Conservation (phyloP, 2,329 filamentous ascomycete genomes). For the Cladophialophora chaetospira region DNA sequence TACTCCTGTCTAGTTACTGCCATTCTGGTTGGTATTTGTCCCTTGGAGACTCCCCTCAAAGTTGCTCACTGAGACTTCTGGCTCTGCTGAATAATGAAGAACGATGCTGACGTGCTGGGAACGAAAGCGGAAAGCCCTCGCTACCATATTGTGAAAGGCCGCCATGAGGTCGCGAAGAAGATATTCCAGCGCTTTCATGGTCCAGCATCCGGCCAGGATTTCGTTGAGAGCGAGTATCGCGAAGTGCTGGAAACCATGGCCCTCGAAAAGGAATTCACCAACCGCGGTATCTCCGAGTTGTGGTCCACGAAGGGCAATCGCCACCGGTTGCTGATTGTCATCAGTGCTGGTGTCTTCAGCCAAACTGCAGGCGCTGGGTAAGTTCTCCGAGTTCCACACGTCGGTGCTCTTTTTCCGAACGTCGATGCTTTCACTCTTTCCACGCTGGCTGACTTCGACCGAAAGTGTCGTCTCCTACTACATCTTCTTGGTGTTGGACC, state of each 20-base stretch:
- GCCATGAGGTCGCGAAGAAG: slow-evolving; percentile 33
- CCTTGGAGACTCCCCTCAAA: too few relatives aligned
- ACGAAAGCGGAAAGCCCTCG: too few relatives aligned
- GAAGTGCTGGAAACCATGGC: slow-evolving; percentile 13
- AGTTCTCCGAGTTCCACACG: not conserved
- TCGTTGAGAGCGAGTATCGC: slow-evolving; percentile 11
- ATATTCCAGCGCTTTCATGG: slow-evolving; percentile 43
- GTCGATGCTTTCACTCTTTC: not conserved
- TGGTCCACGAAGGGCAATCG: slow-evolving; percentile 16
- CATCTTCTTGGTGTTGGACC: slow-evolving; percentile 41
- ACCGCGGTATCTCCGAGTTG: slow-evolving; percentile 7
- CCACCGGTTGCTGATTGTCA: slow-evolving; percentile 16
- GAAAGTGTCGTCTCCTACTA: slow-evolving; percentile 38
- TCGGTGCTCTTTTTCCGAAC: not conserved
- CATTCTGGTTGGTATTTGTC: too few relatives aligned
- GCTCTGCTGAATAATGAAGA: too few relatives aligned
- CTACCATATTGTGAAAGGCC: slow-evolving; percentile 52
- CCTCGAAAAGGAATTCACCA: slow-evolving; percentile 12
- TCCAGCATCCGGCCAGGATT: slow-evolving; percentile 34
- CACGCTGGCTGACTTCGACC: not conserved
- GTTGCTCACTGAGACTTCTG: too few relatives aligned
- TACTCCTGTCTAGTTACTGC: too few relatives aligned
- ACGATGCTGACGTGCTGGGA: too few relatives aligned
- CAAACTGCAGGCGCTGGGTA: slow-evolving; percentile 10
- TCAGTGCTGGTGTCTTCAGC: slow-evolving; percentile 13